Evolutionary conservation across 345 rosid species (phyloP).

Genomic region (Rhizophora apiculata): DNA sequence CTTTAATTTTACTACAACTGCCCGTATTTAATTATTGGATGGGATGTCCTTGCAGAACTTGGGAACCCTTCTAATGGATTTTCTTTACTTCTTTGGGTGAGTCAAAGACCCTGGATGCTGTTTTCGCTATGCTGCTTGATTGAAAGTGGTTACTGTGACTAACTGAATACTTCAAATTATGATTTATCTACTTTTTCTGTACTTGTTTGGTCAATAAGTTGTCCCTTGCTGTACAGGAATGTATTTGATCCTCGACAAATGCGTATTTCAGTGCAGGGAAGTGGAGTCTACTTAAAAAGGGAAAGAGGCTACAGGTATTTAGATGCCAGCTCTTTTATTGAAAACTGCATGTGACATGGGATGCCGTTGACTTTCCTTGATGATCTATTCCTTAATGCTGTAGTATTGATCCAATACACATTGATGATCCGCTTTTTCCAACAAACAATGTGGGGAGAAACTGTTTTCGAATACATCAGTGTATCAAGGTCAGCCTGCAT

Average conservation of each 20-base stretch:
- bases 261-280: constrained; percentile 91
- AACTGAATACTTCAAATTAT: constrained; percentile 1
- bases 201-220: not conserved
- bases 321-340: constrained; percentile 7
- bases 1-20: constrained; percentile 15
- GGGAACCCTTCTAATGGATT: constrained; percentile 95
- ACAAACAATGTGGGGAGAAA: constrained; percentile 94
- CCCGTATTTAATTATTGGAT: not conserved
- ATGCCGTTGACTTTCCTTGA: constrained; percentile 12
- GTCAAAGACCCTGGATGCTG: constrained; percentile 28
- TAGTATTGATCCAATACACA: constrained; percentile 93
- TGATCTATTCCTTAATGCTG: constrained; percentile 28
- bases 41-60: constrained; percentile 57
- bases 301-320: constrained; percentile 92
- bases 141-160: not conserved
- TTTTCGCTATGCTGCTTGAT: constrained; percentile 12
- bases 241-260: constrained; percentile 98
- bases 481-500: constrained; percentile 66
- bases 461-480: constrained; percentile 97
- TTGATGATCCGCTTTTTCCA: constrained; percentile 93
- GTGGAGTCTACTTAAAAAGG: constrained; percentile 79
- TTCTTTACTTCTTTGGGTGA: constrained; percentile 97
- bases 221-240: constrained; percentile 47
- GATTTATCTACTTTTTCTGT: not conserved
- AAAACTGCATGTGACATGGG: constrained; percentile 2